Percentiles rank a stretch among this genome's conserved stretches.
phyloP scores from a whole-genome alignment of 2,329 filamentous ascomycete genomes.

The Penicillium digitatum region DNA sequence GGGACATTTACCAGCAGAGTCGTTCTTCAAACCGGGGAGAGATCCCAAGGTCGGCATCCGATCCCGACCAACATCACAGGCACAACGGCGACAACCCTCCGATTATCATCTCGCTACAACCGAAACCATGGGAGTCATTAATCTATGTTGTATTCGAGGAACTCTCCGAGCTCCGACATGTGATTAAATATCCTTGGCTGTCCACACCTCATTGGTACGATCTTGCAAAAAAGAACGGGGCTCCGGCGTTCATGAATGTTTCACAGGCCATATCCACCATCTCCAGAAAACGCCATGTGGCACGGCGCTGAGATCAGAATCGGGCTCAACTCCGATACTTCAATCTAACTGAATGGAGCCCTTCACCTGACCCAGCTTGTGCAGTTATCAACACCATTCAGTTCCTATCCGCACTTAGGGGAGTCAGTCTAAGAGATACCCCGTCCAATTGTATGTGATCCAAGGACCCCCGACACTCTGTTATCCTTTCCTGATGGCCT shows the following conservation, averaged over 20 bases:
- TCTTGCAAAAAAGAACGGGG: background rate
- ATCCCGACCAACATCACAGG: too few species aligned
- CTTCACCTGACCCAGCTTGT: background rate
- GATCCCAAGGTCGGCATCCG: too few species aligned
- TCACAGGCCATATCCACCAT: background rate
- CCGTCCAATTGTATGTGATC: background rate
- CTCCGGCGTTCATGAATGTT: background rate
- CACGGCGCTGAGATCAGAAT: background rate
- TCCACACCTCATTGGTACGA: background rate
- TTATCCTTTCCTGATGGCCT: background rate
- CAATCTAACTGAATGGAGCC: background rate
- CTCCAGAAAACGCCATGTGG: background rate
- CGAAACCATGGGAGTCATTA: too few species aligned
- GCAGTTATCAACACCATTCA: background rate
- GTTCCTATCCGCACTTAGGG: background rate
- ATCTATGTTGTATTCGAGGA: too few species aligned
- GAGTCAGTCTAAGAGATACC: background rate
- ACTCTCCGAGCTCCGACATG: too few species aligned
- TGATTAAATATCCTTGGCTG: too few species aligned
- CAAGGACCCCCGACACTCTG: background rate
- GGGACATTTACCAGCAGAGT: too few species aligned
- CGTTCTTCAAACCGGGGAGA: too few species aligned
- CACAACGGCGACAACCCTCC: too few species aligned
- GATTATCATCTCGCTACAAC: too few species aligned
- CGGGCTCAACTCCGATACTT: background rate